Base-by-base conservation (phyloP, 257 asterid species). In the Lycium barbarum region DNA sequence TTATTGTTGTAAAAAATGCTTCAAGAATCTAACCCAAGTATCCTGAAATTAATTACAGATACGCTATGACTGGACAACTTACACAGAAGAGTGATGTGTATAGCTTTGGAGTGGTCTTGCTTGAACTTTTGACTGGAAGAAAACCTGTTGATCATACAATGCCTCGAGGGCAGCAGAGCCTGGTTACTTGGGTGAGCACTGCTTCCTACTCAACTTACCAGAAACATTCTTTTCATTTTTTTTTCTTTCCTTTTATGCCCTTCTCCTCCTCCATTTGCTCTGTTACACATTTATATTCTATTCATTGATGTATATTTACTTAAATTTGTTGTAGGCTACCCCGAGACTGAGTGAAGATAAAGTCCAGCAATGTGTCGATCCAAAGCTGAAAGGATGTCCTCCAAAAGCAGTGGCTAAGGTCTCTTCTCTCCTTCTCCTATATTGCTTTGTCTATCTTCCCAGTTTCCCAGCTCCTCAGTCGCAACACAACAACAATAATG, bases 111-210 rank as follows among this genome's bases (percentile, higher is more conserved):
- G 91, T 88, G 36, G 91, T 88, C 63, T 73, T 88, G 67, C 86
- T 88, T 17, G 91, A 88, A 74, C 91, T 88, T 54, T 72, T 88
- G 83, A 88, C 91, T 11, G 91, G 91, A 63, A 86, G 89, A 70
- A 88, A 88, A 58, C 91, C 91, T 47, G 91, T 88, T 26, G 91
- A 88, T 63, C 91, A 88, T 80, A 88, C 91, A 13, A 86, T 86
- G 91, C 91, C 91, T 6, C 83, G 83, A 53, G 87, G 87, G 40
- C 87, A 85, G 66, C 87, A 85, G 81, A 79, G 84, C 40, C 87
- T 85, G 51, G 87, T 85, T 66, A 85, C 87, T 62, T 85, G 87
- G 87, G 87, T 85, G 80, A 17, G 87, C 74, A 83, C 35, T 49
- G 45, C 43, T 73, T 76, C 63, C 58, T 45, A 43, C 76, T 59